These are phyloP conservation scores for Taxillus chinensis DNA, from an alignment of 164 flowering plant species.

Conservation along the genomic window DNA sequence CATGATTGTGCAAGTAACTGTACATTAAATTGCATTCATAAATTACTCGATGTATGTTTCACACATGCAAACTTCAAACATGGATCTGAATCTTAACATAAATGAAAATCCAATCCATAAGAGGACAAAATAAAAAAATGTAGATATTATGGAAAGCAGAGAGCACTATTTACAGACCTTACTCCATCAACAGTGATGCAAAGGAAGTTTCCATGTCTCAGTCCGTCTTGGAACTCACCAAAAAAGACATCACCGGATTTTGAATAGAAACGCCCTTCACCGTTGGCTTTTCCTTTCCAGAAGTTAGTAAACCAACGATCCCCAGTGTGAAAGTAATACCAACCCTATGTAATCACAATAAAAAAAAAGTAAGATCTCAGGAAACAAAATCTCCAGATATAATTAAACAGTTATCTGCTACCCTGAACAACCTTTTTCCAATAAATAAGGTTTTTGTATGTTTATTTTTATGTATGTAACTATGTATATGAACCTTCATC, in stretches of 20 bases:
- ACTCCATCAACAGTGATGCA: slow-evolving; percentile 60
- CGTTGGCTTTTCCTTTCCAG: slow-evolving; percentile 95
- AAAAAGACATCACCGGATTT: slow-evolving; percentile 71
- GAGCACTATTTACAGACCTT: slow-evolving; percentile 33
- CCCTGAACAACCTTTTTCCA: too few relatives aligned
- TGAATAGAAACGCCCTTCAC: slow-evolving; percentile 92
- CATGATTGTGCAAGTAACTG: too few relatives aligned
- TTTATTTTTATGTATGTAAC: too few relatives aligned
- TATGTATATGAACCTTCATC: too few relatives aligned
- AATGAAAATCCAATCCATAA: too few relatives aligned
- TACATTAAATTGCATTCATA: too few relatives aligned
- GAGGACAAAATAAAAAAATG: too few relatives aligned
- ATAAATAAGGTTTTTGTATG: too few relatives aligned
- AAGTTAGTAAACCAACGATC: slow-evolving; percentile 96
- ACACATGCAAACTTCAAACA: too few relatives aligned
- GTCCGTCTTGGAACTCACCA: slow-evolving; percentile 86
- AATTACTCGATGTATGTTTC: too few relatives aligned
- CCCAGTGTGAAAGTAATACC: slow-evolving; percentile 84
- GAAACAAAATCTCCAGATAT: background rate
- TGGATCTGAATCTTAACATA: too few relatives aligned
- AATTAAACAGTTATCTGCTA: too few relatives aligned
- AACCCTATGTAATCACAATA: slow-evolving; percentile 39
- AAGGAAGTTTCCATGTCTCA: slow-evolving; percentile 74
- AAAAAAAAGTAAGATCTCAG: background rate
- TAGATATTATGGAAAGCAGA: background rate